These are phyloP conservation scores for Claviceps fusiformis DNA, from an alignment of 2,329 filamentous ascomycete species.

Conservation along the genomic window DNA sequence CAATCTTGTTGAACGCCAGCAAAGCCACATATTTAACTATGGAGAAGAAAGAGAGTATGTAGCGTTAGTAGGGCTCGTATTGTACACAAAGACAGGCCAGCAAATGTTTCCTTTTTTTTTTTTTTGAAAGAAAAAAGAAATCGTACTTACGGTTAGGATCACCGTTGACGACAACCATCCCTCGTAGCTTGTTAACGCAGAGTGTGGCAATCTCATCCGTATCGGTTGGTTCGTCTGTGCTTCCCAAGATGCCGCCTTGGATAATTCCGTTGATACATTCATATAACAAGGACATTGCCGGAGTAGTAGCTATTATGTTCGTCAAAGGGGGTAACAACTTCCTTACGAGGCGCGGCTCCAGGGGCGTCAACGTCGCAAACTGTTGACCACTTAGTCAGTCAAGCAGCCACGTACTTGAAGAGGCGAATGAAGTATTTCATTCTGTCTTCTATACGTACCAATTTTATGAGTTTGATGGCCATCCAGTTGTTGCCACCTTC, in stretches of 20 bases:
- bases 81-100: background rate
- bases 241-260: conserved; percentile 83
- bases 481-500: conserved; percentile 98
- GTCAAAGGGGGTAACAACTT: conserved; percentile 86
- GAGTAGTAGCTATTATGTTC: conserved; percentile 84
- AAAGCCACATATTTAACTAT: conserved; percentile 93
- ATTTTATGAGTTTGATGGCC: conserved; percentile 97
- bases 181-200: conserved; percentile 82
- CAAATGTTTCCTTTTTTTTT: background rate
- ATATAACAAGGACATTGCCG: conserved; percentile 94
- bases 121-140: background rate
- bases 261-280: conserved; percentile 99
- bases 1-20: conserved; percentile 90
- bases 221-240: conserved; percentile 63
- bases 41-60: background rate
- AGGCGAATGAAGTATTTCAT: background rate
- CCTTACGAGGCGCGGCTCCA: conserved; percentile 81
- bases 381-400: conserved; percentile 22
- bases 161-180: conserved; percentile 86
- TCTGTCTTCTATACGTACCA: conserved; percentile 36
- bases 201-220: conserved; percentile 84
- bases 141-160: conserved; percentile 71
- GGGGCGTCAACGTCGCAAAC: conserved; percentile 87
- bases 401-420: conserved; percentile 10
- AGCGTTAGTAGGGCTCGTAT: background rate